These are phyloP conservation scores for Phytomonas francai DNA, from an alignment of 208 protist species.

Conservation along the genomic window DNA sequence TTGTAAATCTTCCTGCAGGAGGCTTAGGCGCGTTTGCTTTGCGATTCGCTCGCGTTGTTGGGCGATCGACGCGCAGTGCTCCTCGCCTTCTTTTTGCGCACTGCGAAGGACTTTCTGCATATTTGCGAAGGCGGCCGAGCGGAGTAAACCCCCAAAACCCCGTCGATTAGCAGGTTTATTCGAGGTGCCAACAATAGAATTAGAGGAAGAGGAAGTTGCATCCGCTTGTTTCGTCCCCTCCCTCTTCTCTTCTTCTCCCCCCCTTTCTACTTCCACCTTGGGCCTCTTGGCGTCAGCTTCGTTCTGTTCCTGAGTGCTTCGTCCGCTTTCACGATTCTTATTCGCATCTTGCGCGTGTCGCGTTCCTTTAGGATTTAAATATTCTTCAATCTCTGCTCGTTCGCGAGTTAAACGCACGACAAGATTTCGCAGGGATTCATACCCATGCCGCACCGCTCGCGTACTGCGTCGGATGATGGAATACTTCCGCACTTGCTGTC, in stretches of 20 bases:
- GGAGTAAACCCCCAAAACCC: conserved; percentile 15
- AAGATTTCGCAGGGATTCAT: conserved; percentile 33
- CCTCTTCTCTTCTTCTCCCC: conserved; percentile 1
- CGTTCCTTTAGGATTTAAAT: too few species aligned
- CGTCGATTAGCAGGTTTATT: too few species aligned
- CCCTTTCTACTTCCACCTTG: neutral
- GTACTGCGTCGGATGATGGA: conserved; percentile 27
- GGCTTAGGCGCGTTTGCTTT: conserved; percentile 41
- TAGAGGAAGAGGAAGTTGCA: too few species aligned
- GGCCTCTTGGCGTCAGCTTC: neutral
- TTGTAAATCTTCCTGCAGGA: conserved; percentile 49
- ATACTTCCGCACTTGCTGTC: conserved; percentile 29
- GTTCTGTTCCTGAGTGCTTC: too few species aligned
- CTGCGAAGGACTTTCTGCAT: conserved; percentile 52
- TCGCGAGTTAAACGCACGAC: conserved; percentile 37
- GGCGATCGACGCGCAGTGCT: conserved; percentile 29
- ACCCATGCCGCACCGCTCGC: conserved; percentile 30
- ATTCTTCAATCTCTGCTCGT: conserved; percentile 15
- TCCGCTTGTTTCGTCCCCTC: neutral
- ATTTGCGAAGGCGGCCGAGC: conserved; percentile 55
- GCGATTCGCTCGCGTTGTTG: conserved; percentile 52
- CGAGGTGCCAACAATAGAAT: too few species aligned
- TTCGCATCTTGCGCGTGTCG: too few species aligned
- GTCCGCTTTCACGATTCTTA: too few species aligned
- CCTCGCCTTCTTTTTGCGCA: conserved; percentile 44